Percentiles rank a stretch among this genome's conserved stretches.
Conservation (phyloP, 768 basidiomycete species). For the Erythrobasidium yunnanense region DNA sequence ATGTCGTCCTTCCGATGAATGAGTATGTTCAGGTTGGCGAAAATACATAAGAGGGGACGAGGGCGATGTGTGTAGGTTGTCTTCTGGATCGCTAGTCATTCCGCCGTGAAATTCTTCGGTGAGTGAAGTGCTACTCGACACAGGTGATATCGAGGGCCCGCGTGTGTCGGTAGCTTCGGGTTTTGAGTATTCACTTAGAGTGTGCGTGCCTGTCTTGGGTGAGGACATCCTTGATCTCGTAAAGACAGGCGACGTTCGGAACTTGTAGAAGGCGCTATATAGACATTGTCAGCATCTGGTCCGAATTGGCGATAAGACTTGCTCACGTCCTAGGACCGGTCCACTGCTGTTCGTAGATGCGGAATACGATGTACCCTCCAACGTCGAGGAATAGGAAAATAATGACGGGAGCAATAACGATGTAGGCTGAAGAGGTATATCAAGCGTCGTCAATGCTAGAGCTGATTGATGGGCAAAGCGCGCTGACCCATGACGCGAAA, state of each 20-base stretch:
- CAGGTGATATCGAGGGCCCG: slow-evolving; percentile 10
- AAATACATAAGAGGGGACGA: slow-evolving; percentile 3
- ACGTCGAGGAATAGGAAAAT: slow-evolving; percentile 13
- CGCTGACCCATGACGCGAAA: not conserved
- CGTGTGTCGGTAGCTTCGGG: slow-evolving; percentile 2
- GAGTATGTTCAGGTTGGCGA: not conserved
- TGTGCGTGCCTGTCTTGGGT: not conserved
- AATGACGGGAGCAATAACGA: slow-evolving; percentile 17
- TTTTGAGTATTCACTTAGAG: not conserved
- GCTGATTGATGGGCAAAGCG: not conserved
- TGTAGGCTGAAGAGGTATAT: slow-evolving; percentile 5
- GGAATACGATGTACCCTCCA: slow-evolving; percentile 9
- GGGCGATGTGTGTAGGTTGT: not conserved
- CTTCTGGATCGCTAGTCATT: slow-evolving; percentile 3
- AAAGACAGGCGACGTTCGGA: slow-evolving; percentile 19
- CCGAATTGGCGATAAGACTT: not conserved
- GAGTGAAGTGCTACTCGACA: slow-evolving; percentile 4
- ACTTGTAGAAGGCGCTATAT: slow-evolving; percentile 26
- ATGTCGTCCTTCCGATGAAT: not conserved
- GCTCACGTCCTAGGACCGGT: slow-evolving; percentile 16
- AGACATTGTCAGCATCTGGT: not conserved
- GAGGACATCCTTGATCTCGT: not conserved
- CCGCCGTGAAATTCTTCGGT: not conserved
- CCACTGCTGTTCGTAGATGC: slow-evolving; percentile 14
- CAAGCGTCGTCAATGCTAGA: not conserved